Base-by-base conservation (phyloP, 345 rosid genomes). In the Bruguiera gymnorhiza region DNA sequence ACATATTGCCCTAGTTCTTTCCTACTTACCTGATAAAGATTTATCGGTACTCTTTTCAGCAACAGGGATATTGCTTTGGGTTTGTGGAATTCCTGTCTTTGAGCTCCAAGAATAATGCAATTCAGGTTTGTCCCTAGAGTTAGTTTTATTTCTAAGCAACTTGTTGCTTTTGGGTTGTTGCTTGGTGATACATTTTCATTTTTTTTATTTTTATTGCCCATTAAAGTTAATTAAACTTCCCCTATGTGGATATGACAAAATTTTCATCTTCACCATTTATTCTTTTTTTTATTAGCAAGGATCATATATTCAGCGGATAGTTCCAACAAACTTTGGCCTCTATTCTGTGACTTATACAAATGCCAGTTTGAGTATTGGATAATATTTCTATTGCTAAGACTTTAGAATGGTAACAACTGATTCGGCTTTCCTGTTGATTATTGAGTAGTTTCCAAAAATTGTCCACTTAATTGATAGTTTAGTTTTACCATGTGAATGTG, bases 1-100 rank as follows among this genome's bases (percentile, higher is more conserved):
- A n/a, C 7, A 5, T 53, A 50, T 1, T 63, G 29, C 31, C 39
- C 4, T 8, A 21, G 1, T 59, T 52, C 1, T 32, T 24, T 31
- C 32, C 51, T 30, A 8, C 64, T 59, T 26, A 15, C 43, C 13
- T 26, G 34, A 20, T 23, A 65, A n/a, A 13, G 27, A 46, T 50
- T 46, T 58, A 24, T 64, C 26, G 55, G 13, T 30, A 39, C 37
- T 9, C 29, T 50, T n/a, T 24, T 39, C 67, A 70, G 75, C 75
- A 70, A 61, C 79, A 76, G 20, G 68, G 79, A 55, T 70, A 70
- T 39, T 76, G 79, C 48, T 76, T 76, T 54, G 79, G 79, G 26
- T 76, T 76, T 70, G 75, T 76, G 43, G 79, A 76, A 61, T 76
- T 76, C 55, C 72, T 19, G 29, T 76, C 75, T 58, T 19, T 5